These are phyloP conservation scores for Taiwanofungus camphoratus DNA, from an alignment of 1,284 basidiomycete species.

Conservation along the genomic window DNA sequence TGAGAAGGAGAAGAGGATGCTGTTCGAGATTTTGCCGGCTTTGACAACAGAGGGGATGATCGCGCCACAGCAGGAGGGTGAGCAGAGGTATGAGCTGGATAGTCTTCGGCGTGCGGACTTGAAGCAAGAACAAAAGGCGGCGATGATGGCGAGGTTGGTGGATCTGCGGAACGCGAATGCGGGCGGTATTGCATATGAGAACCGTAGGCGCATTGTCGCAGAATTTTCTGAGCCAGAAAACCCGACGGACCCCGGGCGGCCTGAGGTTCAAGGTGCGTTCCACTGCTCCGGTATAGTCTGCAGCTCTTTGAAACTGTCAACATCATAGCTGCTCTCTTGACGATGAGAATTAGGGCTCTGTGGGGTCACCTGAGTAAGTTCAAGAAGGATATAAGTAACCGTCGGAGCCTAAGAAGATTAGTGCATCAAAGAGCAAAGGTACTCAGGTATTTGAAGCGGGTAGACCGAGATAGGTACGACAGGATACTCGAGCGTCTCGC, in stretches of 20 bases:
- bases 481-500: slow-evolving; percentile 69
- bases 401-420: slow-evolving; percentile 66
- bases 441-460: slow-evolving; percentile 73
- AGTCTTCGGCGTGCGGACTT: slow-evolving; percentile 16
- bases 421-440: slow-evolving; percentile 83
- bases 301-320: slow-evolving; percentile 5
- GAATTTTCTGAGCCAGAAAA: slow-evolving; percentile 72
- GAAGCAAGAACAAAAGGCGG: slow-evolving; percentile 54
- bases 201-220: slow-evolving; percentile 72
- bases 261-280: slow-evolving; percentile 78
- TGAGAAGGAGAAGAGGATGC: slow-evolving; percentile 42
- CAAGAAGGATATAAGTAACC: slow-evolving; percentile 77
- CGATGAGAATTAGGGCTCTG: slow-evolving; percentile 80
- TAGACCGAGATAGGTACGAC: slow-evolving; percentile 71
- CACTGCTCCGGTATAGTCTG: too few relatives aligned
- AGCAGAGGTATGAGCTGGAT: not conserved
- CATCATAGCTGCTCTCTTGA: slow-evolving; percentile 79
- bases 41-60: slow-evolving; percentile 32
- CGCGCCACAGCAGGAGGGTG: not conserved
- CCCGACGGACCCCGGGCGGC: slow-evolving; percentile 73
- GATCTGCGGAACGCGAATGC: slow-evolving; percentile 88
- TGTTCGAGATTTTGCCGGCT: slow-evolving; percentile 57
- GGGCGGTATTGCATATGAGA: slow-evolving; percentile 80
- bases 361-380: slow-evolving; percentile 67
- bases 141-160: slow-evolving; percentile 63